These are phyloP conservation scores for Trametes gibbosa DNA, from an alignment of 768 basidiomycete species.

Conservation along the genomic window DNA sequence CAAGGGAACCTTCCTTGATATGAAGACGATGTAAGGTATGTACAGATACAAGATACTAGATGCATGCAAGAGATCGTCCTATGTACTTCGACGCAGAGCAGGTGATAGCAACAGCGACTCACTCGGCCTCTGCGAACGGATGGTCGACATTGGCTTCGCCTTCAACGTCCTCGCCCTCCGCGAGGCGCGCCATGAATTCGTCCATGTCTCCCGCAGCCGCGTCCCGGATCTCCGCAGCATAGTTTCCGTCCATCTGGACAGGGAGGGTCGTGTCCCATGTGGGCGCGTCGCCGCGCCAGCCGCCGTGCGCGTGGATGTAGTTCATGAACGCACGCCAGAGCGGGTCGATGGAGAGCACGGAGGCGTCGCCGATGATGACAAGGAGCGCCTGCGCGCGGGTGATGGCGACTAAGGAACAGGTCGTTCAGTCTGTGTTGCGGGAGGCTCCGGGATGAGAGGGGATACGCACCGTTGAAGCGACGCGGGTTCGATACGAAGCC, in stretches of 20 bases:
- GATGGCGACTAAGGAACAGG: slow-evolving; percentile 47
- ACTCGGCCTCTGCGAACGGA: slow-evolving; percentile 10
- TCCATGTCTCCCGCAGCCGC: slow-evolving; percentile 35
- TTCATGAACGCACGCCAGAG: slow-evolving; percentile 62
- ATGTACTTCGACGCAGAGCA: background rate
- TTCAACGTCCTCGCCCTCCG: slow-evolving; percentile 14
- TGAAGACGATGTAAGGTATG: too few relatives aligned
- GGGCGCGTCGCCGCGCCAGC: slow-evolving; percentile 47
- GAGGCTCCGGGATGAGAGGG: background rate
- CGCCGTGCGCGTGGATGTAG: slow-evolving; percentile 46
- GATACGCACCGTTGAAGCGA: slow-evolving; percentile 46
- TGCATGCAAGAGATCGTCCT: background rate
- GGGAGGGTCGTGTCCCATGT: slow-evolving; percentile 34
- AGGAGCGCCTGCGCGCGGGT: slow-evolving; percentile 65
- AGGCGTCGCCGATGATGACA: slow-evolving; percentile 60
- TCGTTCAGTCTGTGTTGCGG: background rate
- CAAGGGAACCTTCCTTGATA: too few relatives aligned
- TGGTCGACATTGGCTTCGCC: slow-evolving; percentile 19
- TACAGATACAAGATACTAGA: background rate
- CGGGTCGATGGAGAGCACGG: slow-evolving; percentile 53
- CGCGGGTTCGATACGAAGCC: slow-evolving; percentile 35
- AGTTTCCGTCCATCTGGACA: slow-evolving; percentile 39
- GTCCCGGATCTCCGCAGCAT: slow-evolving; percentile 32
- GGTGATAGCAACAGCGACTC: background rate
- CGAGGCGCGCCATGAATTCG: slow-evolving; percentile 30